Evolutionary conservation across 106 monocot genomes (phyloP).

Genomic region (Dendrobium officinale): DNA sequence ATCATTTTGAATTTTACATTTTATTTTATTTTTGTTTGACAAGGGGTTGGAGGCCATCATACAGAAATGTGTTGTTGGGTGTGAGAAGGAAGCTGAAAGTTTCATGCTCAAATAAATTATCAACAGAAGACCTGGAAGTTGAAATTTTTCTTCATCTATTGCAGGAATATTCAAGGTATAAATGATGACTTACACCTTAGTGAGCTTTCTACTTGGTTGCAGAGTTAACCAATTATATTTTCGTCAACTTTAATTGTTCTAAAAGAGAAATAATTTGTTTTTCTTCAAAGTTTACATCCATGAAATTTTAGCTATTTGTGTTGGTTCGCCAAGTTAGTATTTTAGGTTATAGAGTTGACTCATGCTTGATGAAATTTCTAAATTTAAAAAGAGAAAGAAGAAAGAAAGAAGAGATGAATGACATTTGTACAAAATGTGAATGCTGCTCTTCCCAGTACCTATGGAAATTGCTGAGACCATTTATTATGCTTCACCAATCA

Average conservation of each 20-base stretch:
- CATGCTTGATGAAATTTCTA: background rate
- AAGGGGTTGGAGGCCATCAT: conserved; percentile 94
- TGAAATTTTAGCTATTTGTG: background rate
- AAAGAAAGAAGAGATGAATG: background rate
- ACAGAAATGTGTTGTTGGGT: conserved; percentile 78
- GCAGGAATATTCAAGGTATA: conserved; percentile 89
- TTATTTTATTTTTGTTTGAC: conserved; percentile 11
- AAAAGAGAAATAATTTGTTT: background rate
- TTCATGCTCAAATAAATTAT: conserved; percentile 74
- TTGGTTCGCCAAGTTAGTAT: background rate
- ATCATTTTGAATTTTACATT: conserved; percentile 2
- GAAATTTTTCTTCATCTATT: conserved; percentile 92
- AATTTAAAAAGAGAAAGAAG: background rate
- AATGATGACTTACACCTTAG: background rate
- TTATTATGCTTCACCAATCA: too few species aligned
- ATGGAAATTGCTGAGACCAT: too few species aligned
- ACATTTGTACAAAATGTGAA: too few species aligned
- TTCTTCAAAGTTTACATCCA: background rate
- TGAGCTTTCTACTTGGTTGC: background rate
- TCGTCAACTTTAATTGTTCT: background rate
- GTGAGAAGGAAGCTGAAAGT: conserved; percentile 66
- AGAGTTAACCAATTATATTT: background rate
- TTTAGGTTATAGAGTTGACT: background rate
- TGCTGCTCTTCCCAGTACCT: too few species aligned
- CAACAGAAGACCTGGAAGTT: conserved; percentile 86